These are phyloP conservation scores for Turritis glabra DNA, from an alignment of 345 rosid species.

Conservation along the genomic window DNA sequence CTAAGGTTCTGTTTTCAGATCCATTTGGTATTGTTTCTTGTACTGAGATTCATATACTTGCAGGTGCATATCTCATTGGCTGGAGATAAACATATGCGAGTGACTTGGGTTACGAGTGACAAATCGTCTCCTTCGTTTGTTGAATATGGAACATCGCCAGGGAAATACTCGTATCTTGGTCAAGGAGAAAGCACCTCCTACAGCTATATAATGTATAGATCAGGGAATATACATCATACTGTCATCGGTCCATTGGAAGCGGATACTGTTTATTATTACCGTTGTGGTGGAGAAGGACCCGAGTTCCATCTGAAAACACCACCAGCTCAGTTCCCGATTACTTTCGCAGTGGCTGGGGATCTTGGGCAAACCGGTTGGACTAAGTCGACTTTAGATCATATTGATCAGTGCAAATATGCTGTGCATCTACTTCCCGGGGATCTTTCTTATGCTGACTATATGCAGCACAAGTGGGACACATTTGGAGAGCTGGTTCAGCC, in stretches of 20 bases:
- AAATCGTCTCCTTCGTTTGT: constrained; percentile 66
- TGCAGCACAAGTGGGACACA: constrained; percentile 88
- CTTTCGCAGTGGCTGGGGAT: constrained; percentile 94
- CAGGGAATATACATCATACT: constrained; percentile 91
- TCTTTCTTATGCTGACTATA: constrained; percentile 89
- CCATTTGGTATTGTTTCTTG: constrained; percentile 22
- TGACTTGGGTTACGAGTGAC: constrained; percentile 75
- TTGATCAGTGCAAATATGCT: constrained; percentile 68
- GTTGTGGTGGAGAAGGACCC: constrained; percentile 78
- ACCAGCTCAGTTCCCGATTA: constrained; percentile 70
- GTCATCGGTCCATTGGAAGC: constrained; percentile 82
- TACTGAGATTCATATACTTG: constrained; percentile 59
- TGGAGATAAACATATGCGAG: constrained; percentile 79
- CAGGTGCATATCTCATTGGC: constrained; percentile 63
- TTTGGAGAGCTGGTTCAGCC: constrained; percentile 92
- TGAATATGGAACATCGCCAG: constrained; percentile 77
- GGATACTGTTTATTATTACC: constrained; percentile 65
- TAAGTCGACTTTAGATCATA: constrained; percentile 83
- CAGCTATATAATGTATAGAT: constrained; percentile 65
- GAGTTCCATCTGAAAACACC: constrained; percentile 92
- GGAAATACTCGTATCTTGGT: constrained; percentile 50
- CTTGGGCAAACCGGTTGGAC: constrained; percentile 98
- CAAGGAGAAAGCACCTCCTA: constrained; percentile 86
- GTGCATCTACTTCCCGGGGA: constrained; percentile 93
- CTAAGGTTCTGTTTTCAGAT: constrained; percentile 3